phyloP scores from a whole-genome alignment of 148 eudicot species.

The Dianthus caryophyllus region DNA sequence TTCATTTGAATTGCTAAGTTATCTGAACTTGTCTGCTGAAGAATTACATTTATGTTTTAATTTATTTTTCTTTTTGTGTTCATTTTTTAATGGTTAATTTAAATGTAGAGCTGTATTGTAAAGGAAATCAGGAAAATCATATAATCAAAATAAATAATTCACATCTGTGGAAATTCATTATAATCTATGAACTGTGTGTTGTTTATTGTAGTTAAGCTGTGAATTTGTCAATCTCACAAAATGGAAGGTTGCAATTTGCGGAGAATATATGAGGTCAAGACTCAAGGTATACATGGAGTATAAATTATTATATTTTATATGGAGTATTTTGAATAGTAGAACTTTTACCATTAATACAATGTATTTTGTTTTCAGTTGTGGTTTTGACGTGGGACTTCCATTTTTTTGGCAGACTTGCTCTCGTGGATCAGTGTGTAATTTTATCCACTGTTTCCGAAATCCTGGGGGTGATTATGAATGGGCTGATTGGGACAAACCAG shows the following conservation, averaged over 20 bases:
- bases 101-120: background rate
- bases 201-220: constrained; percentile 51
- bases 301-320: constrained; percentile 1
- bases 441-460: constrained; percentile 86
- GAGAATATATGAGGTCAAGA: constrained; percentile 88
- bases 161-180: background rate
- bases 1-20: background rate
- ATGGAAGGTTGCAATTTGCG: constrained; percentile 95
- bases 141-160: background rate
- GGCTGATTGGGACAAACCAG: constrained; percentile 95
- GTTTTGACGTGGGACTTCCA: background rate
- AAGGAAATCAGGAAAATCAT: background rate
- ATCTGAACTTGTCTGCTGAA: background rate
- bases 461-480: constrained; percentile 98
- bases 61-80: too few relatives aligned
- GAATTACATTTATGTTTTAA: background rate
- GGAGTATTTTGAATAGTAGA: background rate
- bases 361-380: background rate
- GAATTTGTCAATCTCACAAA: constrained; percentile 72
- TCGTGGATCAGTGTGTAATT: constrained; percentile 86
- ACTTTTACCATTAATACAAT: background rate
- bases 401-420: constrained; percentile 64
- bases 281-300: constrained; percentile 49
- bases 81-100: too few relatives aligned
- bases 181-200: constrained; percentile 6